These are phyloP conservation scores for Alternaria atra DNA, from an alignment of 2,329 filamentous ascomycete genomes.

Conservation along the genomic window DNA sequence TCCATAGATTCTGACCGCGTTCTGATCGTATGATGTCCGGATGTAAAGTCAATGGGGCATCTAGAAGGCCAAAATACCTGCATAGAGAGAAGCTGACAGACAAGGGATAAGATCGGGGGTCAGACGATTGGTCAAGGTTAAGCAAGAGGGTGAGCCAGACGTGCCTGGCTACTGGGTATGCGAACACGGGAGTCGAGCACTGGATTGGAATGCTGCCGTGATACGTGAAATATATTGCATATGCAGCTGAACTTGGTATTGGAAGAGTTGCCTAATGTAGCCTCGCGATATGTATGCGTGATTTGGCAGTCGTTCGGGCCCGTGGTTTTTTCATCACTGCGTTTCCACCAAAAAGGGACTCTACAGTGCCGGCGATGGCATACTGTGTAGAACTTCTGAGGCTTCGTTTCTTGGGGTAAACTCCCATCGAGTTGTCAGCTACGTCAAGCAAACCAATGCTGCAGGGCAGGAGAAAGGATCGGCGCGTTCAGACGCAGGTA, in stretches of 20 bases:
- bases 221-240: constrained; percentile 36
- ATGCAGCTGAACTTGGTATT: constrained; percentile 15
- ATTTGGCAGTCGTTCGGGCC: neutral
- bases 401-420: neutral
- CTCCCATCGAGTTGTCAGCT: neutral
- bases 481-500: constrained; percentile 9
- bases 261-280: constrained; percentile 16
- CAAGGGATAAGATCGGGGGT: constrained; percentile 15
- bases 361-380: neutral
- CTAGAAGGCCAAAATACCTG: neutral
- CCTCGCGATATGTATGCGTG: neutral
- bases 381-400: neutral
- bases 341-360: neutral
- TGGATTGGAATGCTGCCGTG: constrained; percentile 19
- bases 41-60: neutral
- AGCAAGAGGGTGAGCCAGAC: constrained; percentile 11
- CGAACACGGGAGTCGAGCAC: constrained; percentile 29
- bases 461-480: constrained; percentile 5
- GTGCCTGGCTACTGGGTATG: constrained; percentile 9
- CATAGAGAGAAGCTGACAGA: constrained; percentile 35
- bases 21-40: constrained; percentile 10
- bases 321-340: neutral
- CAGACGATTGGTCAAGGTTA: constrained; percentile 25
- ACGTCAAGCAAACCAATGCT: neutral
- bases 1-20: constrained; percentile 14